Evolutionary conservation across 2,329 filamentous ascomycete species (phyloP).

Genomic region (Allantophomopsis cytisporea): DNA sequence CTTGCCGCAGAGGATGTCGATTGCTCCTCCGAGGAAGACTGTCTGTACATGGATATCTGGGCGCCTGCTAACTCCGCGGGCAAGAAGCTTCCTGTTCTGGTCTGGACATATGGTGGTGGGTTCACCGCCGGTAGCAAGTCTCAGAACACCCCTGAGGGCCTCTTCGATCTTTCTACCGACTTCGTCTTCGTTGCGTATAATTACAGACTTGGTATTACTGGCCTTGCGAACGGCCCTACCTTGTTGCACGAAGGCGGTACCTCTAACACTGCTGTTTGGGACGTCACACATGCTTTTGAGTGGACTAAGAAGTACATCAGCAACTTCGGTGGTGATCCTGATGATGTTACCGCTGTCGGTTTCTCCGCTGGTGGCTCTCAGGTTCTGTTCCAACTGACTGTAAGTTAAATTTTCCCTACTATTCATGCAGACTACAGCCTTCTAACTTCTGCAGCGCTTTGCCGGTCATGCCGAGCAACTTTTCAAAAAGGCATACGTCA

Average conservation of each 20-base stretch:
- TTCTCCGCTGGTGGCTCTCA: constrained; percentile 32
- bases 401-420: constrained; percentile 1
- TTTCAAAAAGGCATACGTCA: constrained; percentile 18
- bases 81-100: constrained; percentile 16
- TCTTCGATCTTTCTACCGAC: constrained; percentile 17
- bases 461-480: constrained; percentile 18
- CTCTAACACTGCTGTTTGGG: constrained; percentile 14
- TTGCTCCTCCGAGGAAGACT: constrained; percentile 18
- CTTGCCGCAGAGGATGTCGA: constrained; percentile 19
- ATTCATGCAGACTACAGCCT: neutral
- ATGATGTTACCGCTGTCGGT: constrained; percentile 31
- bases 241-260: constrained; percentile 16
- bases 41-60: constrained; percentile 13
- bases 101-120: constrained; percentile 18
- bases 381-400: constrained; percentile 19
- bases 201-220: constrained; percentile 18
- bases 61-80: constrained; percentile 12
- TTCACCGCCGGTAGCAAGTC: constrained; percentile 17
- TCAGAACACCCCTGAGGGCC: constrained; percentile 20
- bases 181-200: constrained; percentile 20
- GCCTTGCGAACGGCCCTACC: constrained; percentile 15
- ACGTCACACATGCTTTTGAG: constrained; percentile 29
- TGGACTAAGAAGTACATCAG: constrained; percentile 32
- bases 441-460: constrained; percentile 10
- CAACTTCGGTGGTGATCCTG: constrained; percentile 29